phyloP scores from a whole-genome alignment of 352 stramenopile species.

The Globisporangium paroecandrum region DNA sequence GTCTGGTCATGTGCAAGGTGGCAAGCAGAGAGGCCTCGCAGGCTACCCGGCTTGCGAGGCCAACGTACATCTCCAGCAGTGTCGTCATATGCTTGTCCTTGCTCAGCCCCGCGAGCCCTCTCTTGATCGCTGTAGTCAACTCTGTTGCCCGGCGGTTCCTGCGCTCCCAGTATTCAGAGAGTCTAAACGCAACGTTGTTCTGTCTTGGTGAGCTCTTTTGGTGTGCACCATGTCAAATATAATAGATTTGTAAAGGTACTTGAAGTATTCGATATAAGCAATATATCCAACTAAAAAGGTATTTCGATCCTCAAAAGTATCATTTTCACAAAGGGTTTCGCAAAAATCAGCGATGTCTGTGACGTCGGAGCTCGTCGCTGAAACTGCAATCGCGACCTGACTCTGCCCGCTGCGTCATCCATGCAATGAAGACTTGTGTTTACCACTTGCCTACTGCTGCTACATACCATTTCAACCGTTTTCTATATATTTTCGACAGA shows the following conservation, averaged over 20 bases:
- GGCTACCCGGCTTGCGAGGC: too few relatives aligned
- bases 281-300: not conserved
- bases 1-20: too few relatives aligned
- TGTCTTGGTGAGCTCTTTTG: too few relatives aligned
- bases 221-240: too few relatives aligned
- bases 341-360: not conserved
- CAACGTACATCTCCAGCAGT: too few relatives aligned
- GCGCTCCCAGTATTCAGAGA: too few relatives aligned
- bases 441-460: not conserved
- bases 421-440: slow-evolving; percentile 6
- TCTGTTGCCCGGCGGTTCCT: too few relatives aligned
- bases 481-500: not conserved
- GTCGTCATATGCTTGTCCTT: too few relatives aligned
- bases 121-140: too few relatives aligned
- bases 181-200: too few relatives aligned
- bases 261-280: not conserved
- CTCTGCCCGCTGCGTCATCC: slow-evolving; percentile 7
- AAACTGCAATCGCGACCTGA: slow-evolving; percentile 6
- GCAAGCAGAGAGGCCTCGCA: too few relatives aligned
- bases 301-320: not conserved
- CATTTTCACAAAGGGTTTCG: not conserved
- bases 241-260: not conserved
- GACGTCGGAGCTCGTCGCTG: not conserved
- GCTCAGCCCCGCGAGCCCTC: too few relatives aligned
- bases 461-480: not conserved